Base-by-base conservation (phyloP, 2,329 filamentous ascomycete genomes). In the Sclerotinia borealis region DNA sequence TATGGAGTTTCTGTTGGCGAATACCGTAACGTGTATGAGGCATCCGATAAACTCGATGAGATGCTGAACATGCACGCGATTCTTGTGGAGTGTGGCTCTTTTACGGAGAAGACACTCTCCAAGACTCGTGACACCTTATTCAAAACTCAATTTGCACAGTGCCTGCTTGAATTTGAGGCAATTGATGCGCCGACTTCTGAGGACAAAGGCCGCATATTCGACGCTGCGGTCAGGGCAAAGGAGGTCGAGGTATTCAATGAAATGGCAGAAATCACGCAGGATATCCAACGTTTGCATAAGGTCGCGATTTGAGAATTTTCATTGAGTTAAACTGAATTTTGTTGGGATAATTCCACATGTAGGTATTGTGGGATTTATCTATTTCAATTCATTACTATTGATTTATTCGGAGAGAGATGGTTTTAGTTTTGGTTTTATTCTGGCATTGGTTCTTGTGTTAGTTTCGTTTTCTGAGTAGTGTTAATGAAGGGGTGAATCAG, bases 1-100 rank as follows among this genome's bases (percentile, higher is more conserved):
- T 61, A 61, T 34, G 59, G 48, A 5, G 22, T 61, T 13, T 54
- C 59, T 27, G 48, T 61, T 15, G 36, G 49, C 3, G 37, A 61
- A 8, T 61, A 61, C 7, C 19, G 37, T 9, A 15, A 8, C 37
- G 27, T 61, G 6, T 54, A 43, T 2, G n/a, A 31, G 10, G 22
- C 25, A 9, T 61, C 59, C 1, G 15, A 11, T 4, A 45, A 10
- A 15, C 59, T 61, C 0, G 59, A 61, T 55, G 48, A 54, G 29
- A 19, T 61, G n/a, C 45, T 61, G 10, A 27, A 61, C 1, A 41
- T 61, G 47, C 59, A 55, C 11, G 59, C 59, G 1, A 41, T 17
- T 13, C 37, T 61, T 15, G 36, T 34, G 5, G 36, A 51, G 27
- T 36, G 15, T 15, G 59, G 59, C 10, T 61, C 48, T 7, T 61